Conservation (phyloP, 2,329 filamentous ascomycete species). For the Thielaviopsis populi region DNA sequence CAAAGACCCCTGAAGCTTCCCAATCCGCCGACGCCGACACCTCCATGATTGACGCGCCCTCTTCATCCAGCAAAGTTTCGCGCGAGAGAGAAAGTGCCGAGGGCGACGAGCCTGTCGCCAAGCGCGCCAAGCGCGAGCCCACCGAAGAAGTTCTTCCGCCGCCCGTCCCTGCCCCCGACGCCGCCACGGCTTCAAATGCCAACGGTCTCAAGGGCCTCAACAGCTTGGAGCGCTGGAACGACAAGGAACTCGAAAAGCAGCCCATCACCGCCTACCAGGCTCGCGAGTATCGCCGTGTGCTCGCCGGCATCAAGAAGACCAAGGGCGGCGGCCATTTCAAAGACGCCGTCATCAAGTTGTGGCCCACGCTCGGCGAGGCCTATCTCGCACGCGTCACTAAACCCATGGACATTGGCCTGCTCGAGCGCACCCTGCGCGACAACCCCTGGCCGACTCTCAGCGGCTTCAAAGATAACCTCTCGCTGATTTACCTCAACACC, state of each 20-base stretch:
- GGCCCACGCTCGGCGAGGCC: conserved; percentile 60
- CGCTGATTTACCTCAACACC: conserved; percentile 66
- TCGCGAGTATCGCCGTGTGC: conserved; percentile 47
- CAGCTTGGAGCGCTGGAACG: conserved; percentile 27
- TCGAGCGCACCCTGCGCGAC: conserved; percentile 66
- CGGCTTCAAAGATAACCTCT: conserved; percentile 58
- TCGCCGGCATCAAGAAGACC: conserved; percentile 72
- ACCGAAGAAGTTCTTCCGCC: conserved; percentile 27
- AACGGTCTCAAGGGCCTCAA: conserved; percentile 22
- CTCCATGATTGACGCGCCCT: conserved; percentile 31
- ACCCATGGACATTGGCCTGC: conserved; percentile 71
- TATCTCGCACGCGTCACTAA: conserved; percentile 53
- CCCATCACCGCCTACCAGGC: conserved; percentile 44
- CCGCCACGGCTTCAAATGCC: conserved; percentile 17
- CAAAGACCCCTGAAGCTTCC: conserved; percentile 12
- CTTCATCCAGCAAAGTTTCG: conserved; percentile 42
- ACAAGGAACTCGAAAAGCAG: conserved; percentile 30
- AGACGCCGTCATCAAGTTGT: conserved; percentile 60
- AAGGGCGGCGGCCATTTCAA: conserved; percentile 64
- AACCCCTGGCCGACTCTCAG: conserved; percentile 52
- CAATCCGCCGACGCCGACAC: conserved; percentile 20
- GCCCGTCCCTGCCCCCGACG: conserved; percentile 18
- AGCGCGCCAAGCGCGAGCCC: conserved; percentile 62
- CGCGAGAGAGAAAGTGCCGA: conserved; percentile 66
- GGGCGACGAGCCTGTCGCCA: conserved; percentile 51